Conservation (phyloP, 805 yeast genomes). For the Barnettozyma sucrosica region DNA sequence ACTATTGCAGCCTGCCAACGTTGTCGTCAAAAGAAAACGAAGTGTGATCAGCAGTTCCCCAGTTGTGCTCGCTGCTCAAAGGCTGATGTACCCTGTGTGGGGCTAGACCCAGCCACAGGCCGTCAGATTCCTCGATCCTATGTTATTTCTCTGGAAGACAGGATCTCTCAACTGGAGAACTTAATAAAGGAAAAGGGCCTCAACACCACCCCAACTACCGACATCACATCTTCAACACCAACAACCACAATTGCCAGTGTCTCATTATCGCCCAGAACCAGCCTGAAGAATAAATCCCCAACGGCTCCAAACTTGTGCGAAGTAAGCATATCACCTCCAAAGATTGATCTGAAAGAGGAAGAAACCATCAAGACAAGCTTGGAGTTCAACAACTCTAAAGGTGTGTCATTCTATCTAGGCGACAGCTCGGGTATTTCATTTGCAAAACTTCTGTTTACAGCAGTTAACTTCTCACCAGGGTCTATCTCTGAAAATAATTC, state of each 20-base stretch:
- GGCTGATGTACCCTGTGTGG: constrained; percentile 70
- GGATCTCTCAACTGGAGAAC: constrained; percentile 50
- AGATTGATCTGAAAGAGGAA: constrained; percentile 10
- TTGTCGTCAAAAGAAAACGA: constrained; percentile 64
- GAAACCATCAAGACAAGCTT: constrained; percentile 22
- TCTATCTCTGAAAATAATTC: constrained; percentile 25
- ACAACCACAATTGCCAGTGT: background rate
- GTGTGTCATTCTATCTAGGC: constrained; percentile 35
- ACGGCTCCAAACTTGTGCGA: background rate
- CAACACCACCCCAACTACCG: constrained; percentile 24
- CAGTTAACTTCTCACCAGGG: constrained; percentile 52
- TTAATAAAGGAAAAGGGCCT: constrained; percentile 40
- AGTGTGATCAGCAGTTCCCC: constrained; percentile 56
- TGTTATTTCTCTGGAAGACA: constrained; percentile 64
- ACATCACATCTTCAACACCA: no score
- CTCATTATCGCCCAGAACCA: background rate
- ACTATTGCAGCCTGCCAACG: constrained; percentile 82
- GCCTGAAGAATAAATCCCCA: background rate
- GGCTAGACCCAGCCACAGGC: constrained; percentile 84
- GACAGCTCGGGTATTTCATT: constrained; percentile 62
- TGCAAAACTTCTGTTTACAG: constrained; percentile 72
- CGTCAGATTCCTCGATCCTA: constrained; percentile 80
- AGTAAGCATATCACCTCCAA: constrained; percentile 7
- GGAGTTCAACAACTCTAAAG: constrained; percentile 14
- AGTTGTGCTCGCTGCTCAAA: constrained; percentile 49